Base-by-base conservation (phyloP, 192 early-diverging fungal genomes). In the Irineochytrium annulatum region DNA sequence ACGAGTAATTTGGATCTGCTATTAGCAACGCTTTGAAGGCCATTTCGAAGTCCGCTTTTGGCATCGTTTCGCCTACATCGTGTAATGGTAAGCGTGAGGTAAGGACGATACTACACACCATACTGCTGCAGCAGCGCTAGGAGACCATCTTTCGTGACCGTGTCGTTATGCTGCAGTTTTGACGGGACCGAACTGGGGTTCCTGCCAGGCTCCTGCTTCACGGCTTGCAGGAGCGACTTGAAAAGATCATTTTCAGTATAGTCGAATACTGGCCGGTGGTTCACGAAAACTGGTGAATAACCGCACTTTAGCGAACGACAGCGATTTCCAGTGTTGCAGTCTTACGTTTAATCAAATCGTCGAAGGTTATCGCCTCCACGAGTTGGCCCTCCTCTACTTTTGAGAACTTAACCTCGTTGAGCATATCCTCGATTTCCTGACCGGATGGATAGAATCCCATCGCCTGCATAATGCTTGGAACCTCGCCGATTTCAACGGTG, bases 381-480 rank as follows among this genome's bases (percentile, higher is more conserved):
- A 75, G 45, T 28, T 77, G 48, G 2, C 65, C 71, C 1, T 69
- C 70, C 31, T 62, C 60, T 24, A 66, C 43, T 13, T 46, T 57
- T 19, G 68, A 64, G 49, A 73, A 82, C 44, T 80, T 73, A 48
- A 83, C 72, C 65, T 84, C 82, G 56, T 84, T 84, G 55, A 76
- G 37, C 71, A 84, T 82, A 49, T 84, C 77, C 19, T 83, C 80
- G 17, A 70, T 80, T 54, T 84, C 80, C 26, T 69, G 68, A 22
- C 63, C 56, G 20, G 77, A 75, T 17, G 73, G 76, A 58, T 84
- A 84, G 56, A 63, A 81, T 43, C 82, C 82, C 69, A 84, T 79
- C 5, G 81, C 82, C 54, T 82, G 80, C 73, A 84, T 77, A 28
- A 84, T 81, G 0, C 51, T 43, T 6, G 80, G 77, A 13, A 84